Conservation (phyloP, 192 early-diverging fungal species). For the Coemansia sp. region DNA sequence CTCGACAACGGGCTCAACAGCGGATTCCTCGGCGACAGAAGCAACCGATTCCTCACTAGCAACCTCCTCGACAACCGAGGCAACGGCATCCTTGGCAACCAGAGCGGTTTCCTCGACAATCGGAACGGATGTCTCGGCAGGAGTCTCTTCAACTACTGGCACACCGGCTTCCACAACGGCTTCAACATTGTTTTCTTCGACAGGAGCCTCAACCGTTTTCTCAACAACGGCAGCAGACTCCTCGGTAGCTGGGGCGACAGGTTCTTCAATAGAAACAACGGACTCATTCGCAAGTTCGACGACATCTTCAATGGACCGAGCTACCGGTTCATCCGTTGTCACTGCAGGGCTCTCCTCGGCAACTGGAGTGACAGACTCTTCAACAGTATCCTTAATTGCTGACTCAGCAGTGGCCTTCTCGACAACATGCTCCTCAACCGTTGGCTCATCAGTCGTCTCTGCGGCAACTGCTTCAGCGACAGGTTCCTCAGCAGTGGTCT, state of each 20-base stretch:
- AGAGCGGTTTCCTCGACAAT: neutral
- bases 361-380: neutral
- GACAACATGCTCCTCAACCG: neutral
- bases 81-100: neutral
- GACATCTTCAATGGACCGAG: neutral
- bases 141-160: neutral
- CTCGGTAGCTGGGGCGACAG: neutral
- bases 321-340: neutral
- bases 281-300: neutral
- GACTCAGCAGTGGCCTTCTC: neutral
- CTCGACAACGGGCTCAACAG: neutral
- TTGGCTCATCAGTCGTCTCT: too few relatives aligned
- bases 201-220: neutral
- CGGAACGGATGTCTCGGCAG: neutral
- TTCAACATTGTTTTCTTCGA: neutral
- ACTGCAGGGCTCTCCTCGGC: neutral
- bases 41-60: neutral
- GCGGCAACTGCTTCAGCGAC: too few relatives aligned
- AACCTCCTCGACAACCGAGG: neutral
- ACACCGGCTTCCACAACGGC: neutral
- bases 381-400: neutral
- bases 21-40: too few relatives aligned
- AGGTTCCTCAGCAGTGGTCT: too few relatives aligned
- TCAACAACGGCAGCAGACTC: neutral
- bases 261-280: neutral